Percentiles rank a stretch among this genome's conserved stretches.
These are phyloP conservation scores for Lipomyces mesembrius DNA, from an alignment of 805 yeast species.

Conservation along the genomic window DNA sequence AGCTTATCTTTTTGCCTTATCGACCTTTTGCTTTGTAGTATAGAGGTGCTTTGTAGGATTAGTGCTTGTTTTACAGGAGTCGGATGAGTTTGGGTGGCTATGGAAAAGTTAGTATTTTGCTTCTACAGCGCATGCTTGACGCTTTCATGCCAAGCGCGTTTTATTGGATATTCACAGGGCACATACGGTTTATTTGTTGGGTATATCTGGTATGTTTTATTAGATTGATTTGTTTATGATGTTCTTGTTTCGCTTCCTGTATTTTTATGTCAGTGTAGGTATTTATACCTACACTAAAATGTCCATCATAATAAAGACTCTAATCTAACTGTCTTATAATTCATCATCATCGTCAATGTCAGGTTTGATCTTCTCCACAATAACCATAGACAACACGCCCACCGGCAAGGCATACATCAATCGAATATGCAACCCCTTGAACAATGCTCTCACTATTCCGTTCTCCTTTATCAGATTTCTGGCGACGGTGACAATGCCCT, in stretches of 20 bases:
- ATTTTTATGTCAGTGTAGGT: neutral
- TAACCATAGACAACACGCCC: constrained; percentile 49
- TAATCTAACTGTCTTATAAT: constrained; percentile 1
- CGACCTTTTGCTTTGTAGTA: neutral
- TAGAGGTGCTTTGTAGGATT: neutral
- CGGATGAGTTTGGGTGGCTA: neutral
- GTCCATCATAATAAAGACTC: neutral
- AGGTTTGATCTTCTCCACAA: constrained; percentile 49
- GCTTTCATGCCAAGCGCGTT: neutral
- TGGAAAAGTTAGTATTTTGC: neutral
- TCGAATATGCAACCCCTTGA: constrained; percentile 48
- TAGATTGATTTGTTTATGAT: neutral
- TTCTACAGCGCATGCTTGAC: neutral
- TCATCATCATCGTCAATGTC: constrained; percentile 38
- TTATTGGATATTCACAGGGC: neutral
- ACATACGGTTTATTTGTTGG: neutral
- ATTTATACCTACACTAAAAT: neutral
- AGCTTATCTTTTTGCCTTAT: neutral
- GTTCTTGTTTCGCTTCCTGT: neutral
- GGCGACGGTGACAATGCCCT: constrained; percentile 45
- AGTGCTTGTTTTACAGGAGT: neutral
- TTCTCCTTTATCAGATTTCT: constrained; percentile 47
- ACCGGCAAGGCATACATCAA: constrained; percentile 49
- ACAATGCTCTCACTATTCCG: constrained; percentile 46
- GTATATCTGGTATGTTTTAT: neutral